Evolutionary conservation across 1,284 basidiomycete species (phyloP), one percentile per base, ranked within the genome.

Genomic region (Naganishia albida): DNA sequence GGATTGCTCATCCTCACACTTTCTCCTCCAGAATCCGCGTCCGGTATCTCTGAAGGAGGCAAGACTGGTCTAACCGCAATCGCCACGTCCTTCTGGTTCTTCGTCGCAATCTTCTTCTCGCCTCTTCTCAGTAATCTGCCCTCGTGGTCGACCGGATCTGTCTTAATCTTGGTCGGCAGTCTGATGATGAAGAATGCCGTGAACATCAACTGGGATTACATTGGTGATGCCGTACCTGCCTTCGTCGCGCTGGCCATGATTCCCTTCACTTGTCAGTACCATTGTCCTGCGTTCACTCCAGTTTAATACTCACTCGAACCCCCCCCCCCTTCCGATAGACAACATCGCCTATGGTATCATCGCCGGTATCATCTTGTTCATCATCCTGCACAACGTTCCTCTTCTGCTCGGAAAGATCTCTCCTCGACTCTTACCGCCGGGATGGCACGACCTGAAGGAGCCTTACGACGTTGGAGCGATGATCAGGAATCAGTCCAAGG

Each of bases 51-150:
- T 81, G 91, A 94, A 82, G 91, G 91, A 50, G 91, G 91, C 39
- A 89, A 89, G 78, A 94, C 91, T 0, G 91, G 92, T 51, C 80
- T 94, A 65, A 90, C 91, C 0, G 90, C 88, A 3, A 83, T 93
- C 67, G 81, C 83, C n/a, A 86, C 86, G 1, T 86, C 88, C 0
- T 75, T 92, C 67, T 84, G 86, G 72, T 93, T 94, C 84, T 89
- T 93, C 77, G 78, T 93, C 65, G 89, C 86, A 3, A 82, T 93
- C 67, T 94, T 94, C 84, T 94, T 94, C 73, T 86, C 91, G 13
- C 91, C 91, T 3, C 89, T 94, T 73, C 93, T 94, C 70, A 88
- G 90, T 18, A 89, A 87, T 20, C 90, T 94, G 68, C 91, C 91
- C 0, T 73, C 86, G 0, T 94, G 91, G 89, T 91, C 91, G 1